Conservation (phyloP, 2,329 filamentous ascomycete genomes). For the Alternaria longipes region DNA sequence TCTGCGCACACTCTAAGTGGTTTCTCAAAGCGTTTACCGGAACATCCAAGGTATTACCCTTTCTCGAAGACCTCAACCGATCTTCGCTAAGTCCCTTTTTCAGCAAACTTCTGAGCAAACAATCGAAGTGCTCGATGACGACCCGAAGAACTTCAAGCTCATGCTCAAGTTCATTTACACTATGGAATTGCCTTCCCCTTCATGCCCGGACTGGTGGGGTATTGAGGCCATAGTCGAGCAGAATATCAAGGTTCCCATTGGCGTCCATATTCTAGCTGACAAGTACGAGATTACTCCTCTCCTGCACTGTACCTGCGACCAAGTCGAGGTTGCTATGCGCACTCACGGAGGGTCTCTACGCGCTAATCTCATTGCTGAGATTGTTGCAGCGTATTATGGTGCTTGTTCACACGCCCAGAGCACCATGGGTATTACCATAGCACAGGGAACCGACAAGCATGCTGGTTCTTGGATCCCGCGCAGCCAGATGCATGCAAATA, state of each 20-base stretch:
- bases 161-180: background rate
- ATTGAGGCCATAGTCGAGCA: too few relatives aligned
- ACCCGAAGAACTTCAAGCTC: background rate
- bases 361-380: background rate
- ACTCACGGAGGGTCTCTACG: background rate
- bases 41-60: background rate
- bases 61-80: background rate
- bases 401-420: background rate
- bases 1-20: background rate
- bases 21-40: background rate
- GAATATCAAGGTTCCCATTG: background rate
- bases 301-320: background rate
- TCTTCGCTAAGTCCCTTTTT: background rate
- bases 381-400: background rate
- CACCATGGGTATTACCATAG: background rate
- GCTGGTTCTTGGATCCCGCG: too few relatives aligned
- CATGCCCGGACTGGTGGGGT: fast-evolving
- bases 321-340: background rate
- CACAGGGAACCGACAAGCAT: background rate
- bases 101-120: background rate
- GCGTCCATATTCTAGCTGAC: background rate
- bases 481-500: too few relatives aligned
- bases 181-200: background rate
- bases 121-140: background rate
- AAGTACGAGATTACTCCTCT: background rate